Evolutionary conservation across 1,139 yeast genomes (phyloP).

Genomic region (Lodderomyces parapsilosis): DNA sequence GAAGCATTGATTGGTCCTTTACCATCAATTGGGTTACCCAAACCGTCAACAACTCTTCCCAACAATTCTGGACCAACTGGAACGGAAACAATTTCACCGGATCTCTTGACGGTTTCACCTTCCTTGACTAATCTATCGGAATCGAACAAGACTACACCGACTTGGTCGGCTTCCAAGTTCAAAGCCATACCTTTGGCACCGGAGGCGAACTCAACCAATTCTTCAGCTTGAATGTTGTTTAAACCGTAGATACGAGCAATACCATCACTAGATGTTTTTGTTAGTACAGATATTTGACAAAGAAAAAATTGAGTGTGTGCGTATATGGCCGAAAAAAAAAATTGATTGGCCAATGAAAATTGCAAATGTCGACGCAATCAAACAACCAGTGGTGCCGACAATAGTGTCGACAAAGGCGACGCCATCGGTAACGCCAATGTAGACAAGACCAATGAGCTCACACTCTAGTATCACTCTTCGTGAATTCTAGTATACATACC

Average conservation of each 20-base stretch:
- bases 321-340: background rate
- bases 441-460: too few relatives aligned
- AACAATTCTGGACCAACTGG: slow-evolving; percentile 98
- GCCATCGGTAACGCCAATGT: background rate
- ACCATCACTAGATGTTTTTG: slow-evolving; percentile 76
- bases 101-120: slow-evolving; percentile 99
- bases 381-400: background rate
- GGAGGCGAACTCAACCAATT: slow-evolving; percentile 97
- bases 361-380: background rate
- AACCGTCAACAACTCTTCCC: slow-evolving; percentile 99
- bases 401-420: background rate
- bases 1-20: slow-evolving; percentile 95
- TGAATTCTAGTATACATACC: slow-evolving; percentile 48
- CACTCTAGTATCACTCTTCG: too few relatives aligned
- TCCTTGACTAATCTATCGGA: slow-evolving; percentile 98
- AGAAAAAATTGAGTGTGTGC: slow-evolving; percentile 1
- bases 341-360: slow-evolving; percentile 9
- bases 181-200: slow-evolving; percentile 99
- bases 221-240: slow-evolving; percentile 99
- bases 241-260: slow-evolving; percentile 99
- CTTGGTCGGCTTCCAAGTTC: slow-evolving; percentile 99
- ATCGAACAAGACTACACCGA: slow-evolving; percentile 99
- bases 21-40: slow-evolving; percentile 99
- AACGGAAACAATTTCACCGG: slow-evolving; percentile 99
- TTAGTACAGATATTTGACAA: slow-evolving; percentile 20